Conservation (phyloP, 495 filamentous ascomycete genomes). For the Aspergillus saccharolyticus region DNA sequence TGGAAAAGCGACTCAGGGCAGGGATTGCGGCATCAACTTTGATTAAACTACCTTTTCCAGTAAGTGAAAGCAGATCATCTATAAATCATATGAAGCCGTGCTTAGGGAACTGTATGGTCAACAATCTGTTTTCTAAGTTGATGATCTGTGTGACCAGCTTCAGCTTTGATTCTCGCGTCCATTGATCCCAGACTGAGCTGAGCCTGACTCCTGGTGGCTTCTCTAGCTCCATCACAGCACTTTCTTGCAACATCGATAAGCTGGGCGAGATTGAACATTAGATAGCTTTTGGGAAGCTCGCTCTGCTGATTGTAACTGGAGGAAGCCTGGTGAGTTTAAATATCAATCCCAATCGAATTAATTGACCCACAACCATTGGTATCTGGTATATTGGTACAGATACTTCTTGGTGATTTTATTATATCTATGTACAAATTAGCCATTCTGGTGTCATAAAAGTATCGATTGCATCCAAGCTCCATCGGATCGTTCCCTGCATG, state of each 20-base stretch:
- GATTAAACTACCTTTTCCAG: no score
- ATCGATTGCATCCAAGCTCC: no score
- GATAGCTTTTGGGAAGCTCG: slow-evolving; percentile 31
- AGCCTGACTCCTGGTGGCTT: slow-evolving; percentile 34
- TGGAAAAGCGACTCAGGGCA: slow-evolving; percentile 14
- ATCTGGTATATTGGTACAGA: slow-evolving; percentile 17
- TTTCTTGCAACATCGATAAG: slow-evolving; percentile 21
- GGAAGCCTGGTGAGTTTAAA: slow-evolving; percentile 9
- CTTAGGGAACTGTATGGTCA: slow-evolving; percentile 27
- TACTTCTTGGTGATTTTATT: slow-evolving; percentile 10
- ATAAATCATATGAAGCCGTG: slow-evolving; percentile 41
- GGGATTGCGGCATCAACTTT: no score
- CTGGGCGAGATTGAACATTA: slow-evolving; percentile 33
- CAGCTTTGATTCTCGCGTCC: slow-evolving; percentile 25
- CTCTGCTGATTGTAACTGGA: slow-evolving; percentile 31
- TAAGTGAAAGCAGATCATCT: slow-evolving; percentile 27
- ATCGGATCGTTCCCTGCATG: no score
- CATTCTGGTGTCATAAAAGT: no score
- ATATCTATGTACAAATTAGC: no score
- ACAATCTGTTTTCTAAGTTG: slow-evolving; percentile 34
- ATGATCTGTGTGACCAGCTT: slow-evolving; percentile 32
- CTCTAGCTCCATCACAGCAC: slow-evolving; percentile 30
- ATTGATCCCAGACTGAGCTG: slow-evolving; percentile 32
- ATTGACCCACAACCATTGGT: slow-evolving; percentile 33
- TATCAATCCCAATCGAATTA: not conserved